A percentile compares a stretch with the other conserved stretches of the same genome.
These are phyloP conservation scores for Colletotrichum sp. DNA, from an alignment of 2,329 filamentous ascomycete species.

Conservation along the genomic window DNA sequence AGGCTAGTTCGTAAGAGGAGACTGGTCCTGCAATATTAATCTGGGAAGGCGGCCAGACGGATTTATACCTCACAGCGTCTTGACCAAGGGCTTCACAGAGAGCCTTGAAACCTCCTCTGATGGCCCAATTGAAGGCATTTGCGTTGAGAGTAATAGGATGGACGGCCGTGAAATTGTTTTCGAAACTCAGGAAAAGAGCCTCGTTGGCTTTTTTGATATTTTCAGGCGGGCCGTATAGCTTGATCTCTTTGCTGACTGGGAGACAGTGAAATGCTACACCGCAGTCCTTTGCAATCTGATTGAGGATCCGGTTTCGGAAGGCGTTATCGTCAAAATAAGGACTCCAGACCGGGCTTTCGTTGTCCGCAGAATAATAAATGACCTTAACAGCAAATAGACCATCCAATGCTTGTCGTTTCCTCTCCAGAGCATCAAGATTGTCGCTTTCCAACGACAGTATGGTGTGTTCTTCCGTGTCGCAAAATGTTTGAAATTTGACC, in stretches of 20 bases:
- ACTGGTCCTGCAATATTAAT: slow-evolving; percentile 34
- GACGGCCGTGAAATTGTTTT: slow-evolving; percentile 22
- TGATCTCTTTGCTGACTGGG: slow-evolving; percentile 30
- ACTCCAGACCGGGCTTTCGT: slow-evolving; percentile 33
- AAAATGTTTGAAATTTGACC: slow-evolving; percentile 28
- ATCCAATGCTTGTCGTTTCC: slow-evolving; percentile 35
- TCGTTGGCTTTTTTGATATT: slow-evolving; percentile 20
- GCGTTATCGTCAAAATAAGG: slow-evolving; percentile 24
- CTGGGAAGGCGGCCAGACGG: slow-evolving; percentile 34
- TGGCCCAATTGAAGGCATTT: slow-evolving; percentile 31
- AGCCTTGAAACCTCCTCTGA: slow-evolving; percentile 34
- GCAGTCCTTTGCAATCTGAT: neutral
- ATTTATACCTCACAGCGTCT: slow-evolving; percentile 24
- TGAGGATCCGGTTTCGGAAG: neutral
- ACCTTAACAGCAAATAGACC: slow-evolving; percentile 33
- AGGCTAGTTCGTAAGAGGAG: slow-evolving; percentile 22
- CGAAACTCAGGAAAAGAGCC: slow-evolving; percentile 28
- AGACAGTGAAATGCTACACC: slow-evolving; percentile 33
- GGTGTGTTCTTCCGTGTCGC: slow-evolving; percentile 28
- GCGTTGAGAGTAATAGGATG: neutral
- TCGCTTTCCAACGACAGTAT: slow-evolving; percentile 43
- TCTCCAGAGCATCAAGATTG: slow-evolving; percentile 29
- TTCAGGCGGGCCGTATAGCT: slow-evolving; percentile 28
- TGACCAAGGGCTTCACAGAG: slow-evolving; percentile 29
- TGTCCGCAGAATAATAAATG: slow-evolving; percentile 26